Evolutionary conservation across 805 yeast genomes (phyloP), one percentile per base, ranked within the genome.

Genomic region (Naumovozyma castellii): DNA sequence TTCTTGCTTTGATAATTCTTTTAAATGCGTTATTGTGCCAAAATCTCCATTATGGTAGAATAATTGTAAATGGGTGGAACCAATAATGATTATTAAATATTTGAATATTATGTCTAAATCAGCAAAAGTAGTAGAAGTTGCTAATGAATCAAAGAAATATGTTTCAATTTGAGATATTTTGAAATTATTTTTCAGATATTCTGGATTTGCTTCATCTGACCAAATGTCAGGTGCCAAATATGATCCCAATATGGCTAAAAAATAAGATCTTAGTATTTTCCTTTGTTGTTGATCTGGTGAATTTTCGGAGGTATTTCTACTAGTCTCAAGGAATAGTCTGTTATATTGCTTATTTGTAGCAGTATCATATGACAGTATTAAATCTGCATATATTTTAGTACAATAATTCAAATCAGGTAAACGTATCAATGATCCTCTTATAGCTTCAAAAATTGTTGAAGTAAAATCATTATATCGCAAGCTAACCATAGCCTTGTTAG

Each of bases 381-480:
- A 6, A 22, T 22, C 27, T 22, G 27, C 27, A 22, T 6, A 22
- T 10, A 29, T 5, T 29, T 29, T n/a, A 13, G 15, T 5, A 9
- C 14, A 29, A 12, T 29, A 5, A 8, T 29, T 14, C 5, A 12
- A 10, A 30, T 34, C 19, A 12, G 42, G 34, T 20, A 40, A 15
- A 17, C 44, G 41, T 15, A 41, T 34, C 8, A 37, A 29, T 2
- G 38, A 10, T 12, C 43, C 28, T 39, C 45, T 35, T 3, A 42
- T 15, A 2, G 40, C 22, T 8, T 39, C 18, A 31, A 43, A 44
- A 3, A 42, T 8, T 4, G 37, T 35, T 2, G 8, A 12, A 3
- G 18, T 3, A 8, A 19, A 22, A n/a, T 37, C 25, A 5, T 31
- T 16, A 3, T 18, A n/a, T 8, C 27, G 25, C 3, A 34, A 14